These are phyloP conservation scores for Geotrichum restrictum DNA, from an alignment of 1,139 yeast species.

Conservation along the genomic window DNA sequence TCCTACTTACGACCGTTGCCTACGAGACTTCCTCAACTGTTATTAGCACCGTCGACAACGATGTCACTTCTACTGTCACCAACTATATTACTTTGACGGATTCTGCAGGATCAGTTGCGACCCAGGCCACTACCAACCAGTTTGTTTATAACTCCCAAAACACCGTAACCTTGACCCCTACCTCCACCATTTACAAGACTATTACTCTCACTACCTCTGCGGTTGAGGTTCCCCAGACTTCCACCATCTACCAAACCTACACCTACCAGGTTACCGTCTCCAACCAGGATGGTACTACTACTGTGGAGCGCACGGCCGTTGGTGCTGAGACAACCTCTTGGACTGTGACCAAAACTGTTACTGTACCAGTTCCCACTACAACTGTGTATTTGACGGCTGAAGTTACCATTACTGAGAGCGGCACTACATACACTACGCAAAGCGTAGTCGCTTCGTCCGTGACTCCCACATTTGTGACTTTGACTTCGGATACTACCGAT, in stretches of 20 bases:
- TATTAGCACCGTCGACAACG: neutral
- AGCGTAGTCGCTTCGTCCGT: slow-evolving; percentile 1
- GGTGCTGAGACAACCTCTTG: slow-evolving; percentile 11
- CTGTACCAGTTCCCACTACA: slow-evolving; percentile 16
- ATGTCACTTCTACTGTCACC: slow-evolving; percentile 16
- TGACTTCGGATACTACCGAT: neutral
- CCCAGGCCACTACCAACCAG: slow-evolving; percentile 6
- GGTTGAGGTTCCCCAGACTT: slow-evolving; percentile 7
- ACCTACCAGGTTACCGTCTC: slow-evolving; percentile 10
- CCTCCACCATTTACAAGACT: slow-evolving; percentile 1
- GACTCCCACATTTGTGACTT: slow-evolving; percentile 1
- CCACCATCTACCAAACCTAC: slow-evolving; percentile 3
- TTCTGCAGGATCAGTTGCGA: slow-evolving; percentile 5
- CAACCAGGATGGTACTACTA: neutral
- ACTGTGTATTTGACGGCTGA: neutral
- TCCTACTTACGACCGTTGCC: slow-evolving; percentile 7
- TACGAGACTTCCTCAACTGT: slow-evolving; percentile 2
- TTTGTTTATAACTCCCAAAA: slow-evolving; percentile 12
- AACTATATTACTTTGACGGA: slow-evolving; percentile 6
- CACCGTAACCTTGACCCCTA: slow-evolving; percentile 13
- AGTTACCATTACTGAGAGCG: slow-evolving; percentile 1
- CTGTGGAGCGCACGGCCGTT: slow-evolving; percentile 14
- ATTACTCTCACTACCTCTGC: slow-evolving; percentile 14
- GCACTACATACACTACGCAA: slow-evolving; percentile 1
- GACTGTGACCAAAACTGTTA: slow-evolving; percentile 14